Percentiles rank a stretch among this genome's conserved stretches.
Evolutionary conservation across 306 rosid species (phyloP).

Genomic region (Fragaria vesca): DNA sequence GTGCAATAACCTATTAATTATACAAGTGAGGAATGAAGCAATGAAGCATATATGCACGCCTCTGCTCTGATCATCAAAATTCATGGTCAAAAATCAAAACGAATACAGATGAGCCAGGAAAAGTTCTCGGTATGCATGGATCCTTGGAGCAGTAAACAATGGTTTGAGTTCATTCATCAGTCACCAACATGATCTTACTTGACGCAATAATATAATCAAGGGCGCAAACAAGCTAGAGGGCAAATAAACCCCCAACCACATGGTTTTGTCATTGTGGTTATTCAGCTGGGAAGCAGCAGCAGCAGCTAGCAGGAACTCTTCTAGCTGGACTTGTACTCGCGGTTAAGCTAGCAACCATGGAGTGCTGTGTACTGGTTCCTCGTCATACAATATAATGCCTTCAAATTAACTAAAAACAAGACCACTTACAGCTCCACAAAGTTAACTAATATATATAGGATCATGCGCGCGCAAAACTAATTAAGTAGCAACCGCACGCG

Average conservation of each 20-base stretch:
- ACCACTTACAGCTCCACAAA: neutral
- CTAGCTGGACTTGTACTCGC: neutral
- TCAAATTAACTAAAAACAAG: neutral
- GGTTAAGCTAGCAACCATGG: neutral
- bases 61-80: neutral
- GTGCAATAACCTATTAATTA: no score
- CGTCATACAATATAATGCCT: neutral
- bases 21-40: neutral
- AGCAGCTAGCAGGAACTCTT: neutral
- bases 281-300: neutral
- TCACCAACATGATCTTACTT: neutral
- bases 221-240: neutral
- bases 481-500: slow-evolving; percentile 43
- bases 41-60: neutral
- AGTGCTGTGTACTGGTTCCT: neutral
- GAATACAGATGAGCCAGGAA: neutral
- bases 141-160: neutral
- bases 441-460: slow-evolving; percentile 45
- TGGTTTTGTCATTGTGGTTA: neutral
- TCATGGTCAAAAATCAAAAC: neutral
- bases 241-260: neutral
- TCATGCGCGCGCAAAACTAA: slow-evolving; percentile 47
- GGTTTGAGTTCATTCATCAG: neutral
- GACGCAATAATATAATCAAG: neutral
- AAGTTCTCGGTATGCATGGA: neutral